These are phyloP conservation scores for Cercospora sp. DNA, from an alignment of 2,329 filamentous ascomycete species.

Conservation along the genomic window DNA sequence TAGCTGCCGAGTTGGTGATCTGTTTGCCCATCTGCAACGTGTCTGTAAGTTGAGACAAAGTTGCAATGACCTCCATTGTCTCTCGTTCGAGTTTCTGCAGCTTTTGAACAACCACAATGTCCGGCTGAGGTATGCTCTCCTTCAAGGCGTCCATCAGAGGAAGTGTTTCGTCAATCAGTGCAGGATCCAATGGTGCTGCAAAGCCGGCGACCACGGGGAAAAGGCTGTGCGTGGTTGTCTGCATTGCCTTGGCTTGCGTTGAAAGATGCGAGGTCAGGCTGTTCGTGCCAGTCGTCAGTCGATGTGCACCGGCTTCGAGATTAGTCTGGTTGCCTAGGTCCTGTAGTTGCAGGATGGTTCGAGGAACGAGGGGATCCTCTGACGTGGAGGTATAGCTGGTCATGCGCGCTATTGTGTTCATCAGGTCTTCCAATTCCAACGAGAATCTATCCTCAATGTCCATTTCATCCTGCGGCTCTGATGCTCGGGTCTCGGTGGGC, in stretches of 20 bases:
- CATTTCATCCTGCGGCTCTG: conserved; percentile 16
- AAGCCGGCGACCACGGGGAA: conserved; percentile 61
- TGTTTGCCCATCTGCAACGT: conserved; percentile 93
- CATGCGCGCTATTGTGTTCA: conserved; percentile 39
- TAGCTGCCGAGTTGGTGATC: conserved; percentile 76
- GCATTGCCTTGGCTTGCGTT: conserved; percentile 73
- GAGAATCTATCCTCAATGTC: conserved; percentile 45
- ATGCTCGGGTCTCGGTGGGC: conserved; percentile 26
- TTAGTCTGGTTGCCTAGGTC: conserved; percentile 40
- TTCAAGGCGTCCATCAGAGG: conserved; percentile 66
- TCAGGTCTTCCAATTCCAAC: conserved; percentile 39
- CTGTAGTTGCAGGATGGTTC: conserved; percentile 37
- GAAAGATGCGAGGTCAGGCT: conserved; percentile 68
- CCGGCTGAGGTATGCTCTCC: conserved; percentile 67
- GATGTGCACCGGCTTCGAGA: conserved; percentile 38
- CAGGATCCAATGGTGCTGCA: conserved; percentile 62
- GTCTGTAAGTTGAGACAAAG: conserved; percentile 83
- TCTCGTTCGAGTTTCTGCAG: conserved; percentile 67
- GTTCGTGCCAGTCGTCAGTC: conserved; percentile 41
- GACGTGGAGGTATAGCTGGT: conserved; percentile 34
- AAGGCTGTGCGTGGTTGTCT: conserved; percentile 67
- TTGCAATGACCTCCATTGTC: conserved; percentile 71
- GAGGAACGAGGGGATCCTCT: conserved; percentile 39
- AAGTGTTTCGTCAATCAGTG: conserved; percentile 67
- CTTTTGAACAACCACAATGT: conserved; percentile 64